Base-by-base conservation (phyloP, 164 flowering plant species). In the Buxus sempervirens region DNA sequence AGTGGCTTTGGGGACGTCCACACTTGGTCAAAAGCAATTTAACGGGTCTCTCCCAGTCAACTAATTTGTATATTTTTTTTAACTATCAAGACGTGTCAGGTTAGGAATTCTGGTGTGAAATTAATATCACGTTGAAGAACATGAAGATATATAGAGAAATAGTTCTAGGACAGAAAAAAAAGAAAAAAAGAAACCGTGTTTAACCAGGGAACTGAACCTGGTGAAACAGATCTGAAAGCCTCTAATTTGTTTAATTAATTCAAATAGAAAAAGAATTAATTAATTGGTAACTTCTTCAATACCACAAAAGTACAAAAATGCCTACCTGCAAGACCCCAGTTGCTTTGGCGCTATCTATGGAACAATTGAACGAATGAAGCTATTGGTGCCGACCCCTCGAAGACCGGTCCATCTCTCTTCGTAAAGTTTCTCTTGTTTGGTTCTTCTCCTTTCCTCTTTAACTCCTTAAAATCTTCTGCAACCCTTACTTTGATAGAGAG, bases 301-400 rank as follows among this genome's bases (percentile, higher is more conserved):
- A 66, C 24, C 23, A 69, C 60, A 69, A 71, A 53, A 60, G 4
- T 26, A 66, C 70, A 64, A 68, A 65, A 19, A 27, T 16, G 49
- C 36, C 21, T 57, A 48, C 63, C 73, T 65, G 67, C 70, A 70
- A 74, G 70, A 55, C 73, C 70, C 74, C 70, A 71, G 71, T 71
- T 61, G 2, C 69, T 67, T 75, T 75, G 70, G 74, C 64, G 62
- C 56, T 53, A 70, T 65, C 57, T 26, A 18, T 42, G 42, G 67
- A 62, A 60, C 27, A 53, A 58, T n/a, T 36, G 62, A 42, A 8
- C 15, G 36, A 61, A 15, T 5, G 28, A 59, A 61, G 61, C 62
- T 38, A 54, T 64, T 51, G 67, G 58, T 66, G 74, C 74, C 78
- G 74, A 27, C 74, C 61, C 22, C 60, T 28, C 26, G 14, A n/a